A percentile compares a stretch with the other conserved stretches of the same genome.
phyloP scores from a whole-genome alignment of 2,329 filamentous ascomycete species.

The Rutstroemia sp. region DNA sequence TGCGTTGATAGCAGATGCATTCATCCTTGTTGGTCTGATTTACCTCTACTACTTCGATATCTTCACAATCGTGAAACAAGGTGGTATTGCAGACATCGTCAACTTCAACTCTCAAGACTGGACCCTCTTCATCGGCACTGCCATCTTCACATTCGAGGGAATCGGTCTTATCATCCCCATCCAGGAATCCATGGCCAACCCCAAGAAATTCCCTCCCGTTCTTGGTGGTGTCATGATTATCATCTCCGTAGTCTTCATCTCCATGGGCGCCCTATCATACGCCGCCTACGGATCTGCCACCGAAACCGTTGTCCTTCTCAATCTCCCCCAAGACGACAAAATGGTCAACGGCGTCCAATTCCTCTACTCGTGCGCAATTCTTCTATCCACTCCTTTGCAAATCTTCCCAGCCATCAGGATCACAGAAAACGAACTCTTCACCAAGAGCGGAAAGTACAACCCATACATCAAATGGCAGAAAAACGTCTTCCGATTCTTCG shows the following conservation, averaged over 20 bases:
- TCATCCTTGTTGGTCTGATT: constrained; percentile 85
- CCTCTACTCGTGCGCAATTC: constrained; percentile 94
- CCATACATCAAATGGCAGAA: constrained; percentile 99
- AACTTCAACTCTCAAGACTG: constrained; percentile 87
- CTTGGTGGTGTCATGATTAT: constrained; percentile 89
- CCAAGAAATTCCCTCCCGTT: constrained; percentile 82
- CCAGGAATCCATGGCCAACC: constrained; percentile 92
- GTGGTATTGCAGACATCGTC: constrained; percentile 76
- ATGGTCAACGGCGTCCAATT: constrained; percentile 95
- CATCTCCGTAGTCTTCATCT: constrained; percentile 84
- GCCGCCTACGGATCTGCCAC: constrained; percentile 93
- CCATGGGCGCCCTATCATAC: constrained; percentile 89
- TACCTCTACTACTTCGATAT: constrained; percentile 97
- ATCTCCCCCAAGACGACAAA: constrained; percentile 91
- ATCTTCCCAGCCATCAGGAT: constrained; percentile 98
- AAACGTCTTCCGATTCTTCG: constrained; percentile 90
- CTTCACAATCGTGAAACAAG: constrained; percentile 64
- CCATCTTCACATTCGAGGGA: constrained; percentile 98
- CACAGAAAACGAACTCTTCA: constrained; percentile 89
- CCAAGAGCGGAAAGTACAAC: constrained; percentile 92
- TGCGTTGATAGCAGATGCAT: constrained; percentile 84
- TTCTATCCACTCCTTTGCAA: constrained; percentile 89
- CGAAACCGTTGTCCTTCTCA: constrained; percentile 92
- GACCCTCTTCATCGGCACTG: constrained; percentile 97
- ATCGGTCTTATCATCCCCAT: constrained; percentile 97